Conservation (phyloP, 1,284 basidiomycete genomes). For the Cutaneotrichosporon curvatum region DNA sequence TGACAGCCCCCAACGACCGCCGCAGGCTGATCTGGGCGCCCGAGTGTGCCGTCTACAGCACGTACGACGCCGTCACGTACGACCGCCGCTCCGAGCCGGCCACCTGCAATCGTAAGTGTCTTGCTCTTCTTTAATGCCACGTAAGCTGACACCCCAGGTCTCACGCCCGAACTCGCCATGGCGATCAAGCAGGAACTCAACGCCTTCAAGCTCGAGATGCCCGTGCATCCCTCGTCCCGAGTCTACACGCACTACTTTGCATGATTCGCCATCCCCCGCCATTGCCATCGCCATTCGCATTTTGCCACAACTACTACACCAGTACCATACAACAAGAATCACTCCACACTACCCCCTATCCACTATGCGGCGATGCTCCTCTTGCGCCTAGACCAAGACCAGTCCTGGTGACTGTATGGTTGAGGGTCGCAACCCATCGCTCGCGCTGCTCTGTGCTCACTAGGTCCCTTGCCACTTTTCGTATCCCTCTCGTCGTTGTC, state of each 20-base stretch:
- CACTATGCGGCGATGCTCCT: no score
- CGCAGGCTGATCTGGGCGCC: conserved; percentile 81
- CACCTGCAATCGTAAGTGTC: conserved; percentile 72
- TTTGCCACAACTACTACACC: conserved; percentile 2
- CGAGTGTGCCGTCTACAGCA: conserved; percentile 89
- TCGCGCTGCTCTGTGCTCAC: no score
- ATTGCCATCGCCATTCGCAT: conserved; percentile 3
- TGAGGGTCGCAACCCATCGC: no score
- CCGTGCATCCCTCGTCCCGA: conserved; percentile 80
- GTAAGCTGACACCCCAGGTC: conserved; percentile 18
- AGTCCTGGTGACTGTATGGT: conserved; percentile 3
- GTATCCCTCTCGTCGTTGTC: no score
- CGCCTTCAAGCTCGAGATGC: conserved; percentile 98
- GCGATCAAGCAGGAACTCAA: conserved; percentile 94
- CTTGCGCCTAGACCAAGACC: no score
- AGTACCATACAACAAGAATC: not conserved
- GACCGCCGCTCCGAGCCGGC: conserved; percentile 92
- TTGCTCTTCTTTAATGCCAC: no score
- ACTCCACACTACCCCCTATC: not conserved
- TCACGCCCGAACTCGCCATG: conserved; percentile 90
- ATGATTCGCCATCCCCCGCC: conserved; percentile 23
- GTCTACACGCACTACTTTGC: conserved; percentile 66
- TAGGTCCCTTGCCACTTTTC: no score
- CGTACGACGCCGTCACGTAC: conserved; percentile 83
- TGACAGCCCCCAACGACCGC: conserved; percentile 30